Percentiles rank a stretch among this genome's conserved stretches.
phyloP scores from a whole-genome alignment of 768 basidiomycete genomes.

The Psilocybe sp. region DNA sequence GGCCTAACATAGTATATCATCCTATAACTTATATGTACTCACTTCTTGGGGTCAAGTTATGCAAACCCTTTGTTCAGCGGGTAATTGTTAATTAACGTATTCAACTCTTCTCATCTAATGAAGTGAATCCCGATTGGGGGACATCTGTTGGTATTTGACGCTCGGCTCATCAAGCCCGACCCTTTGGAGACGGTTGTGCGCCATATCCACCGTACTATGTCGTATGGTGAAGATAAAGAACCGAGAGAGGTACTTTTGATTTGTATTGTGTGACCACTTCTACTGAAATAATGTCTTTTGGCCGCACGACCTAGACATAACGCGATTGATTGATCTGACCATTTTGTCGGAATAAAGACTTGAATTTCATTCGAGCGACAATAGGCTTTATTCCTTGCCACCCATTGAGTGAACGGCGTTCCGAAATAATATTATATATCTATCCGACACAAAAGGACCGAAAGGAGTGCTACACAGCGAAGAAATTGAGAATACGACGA shows the following conservation, averaged over 20 bases:
- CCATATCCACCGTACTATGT: conserved; percentile 97
- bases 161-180: conserved; percentile 88
- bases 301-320: conserved; percentile 89
- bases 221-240: conserved; percentile 98
- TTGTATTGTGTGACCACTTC: conserved; percentile 1
- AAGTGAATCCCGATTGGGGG: conserved; percentile 79
- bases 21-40: too few species aligned
- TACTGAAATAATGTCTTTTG: conserved; percentile 29
- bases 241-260: conserved; percentile 73
- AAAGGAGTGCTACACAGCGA: too few species aligned
- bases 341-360: too few species aligned
- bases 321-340: conserved; percentile 51
- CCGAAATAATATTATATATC: too few species aligned
- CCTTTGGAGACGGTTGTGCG: conserved; percentile 88
- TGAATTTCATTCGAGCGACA: too few species aligned
- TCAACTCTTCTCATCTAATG: background rate
- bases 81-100: conserved; percentile 43
- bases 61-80: conserved; percentile 91
- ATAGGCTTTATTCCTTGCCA: too few species aligned
- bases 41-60: too few species aligned
- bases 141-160: conserved; percentile 93
- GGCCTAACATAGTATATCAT: too few species aligned
- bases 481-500: background rate
- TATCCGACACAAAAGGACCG: too few species aligned
- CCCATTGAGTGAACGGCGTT: too few species aligned